Percentiles rank a stretch among this genome's conserved stretches.
Conservation (phyloP, 2,329 filamentous ascomycete genomes). For the Diaporthe vaccinii region DNA sequence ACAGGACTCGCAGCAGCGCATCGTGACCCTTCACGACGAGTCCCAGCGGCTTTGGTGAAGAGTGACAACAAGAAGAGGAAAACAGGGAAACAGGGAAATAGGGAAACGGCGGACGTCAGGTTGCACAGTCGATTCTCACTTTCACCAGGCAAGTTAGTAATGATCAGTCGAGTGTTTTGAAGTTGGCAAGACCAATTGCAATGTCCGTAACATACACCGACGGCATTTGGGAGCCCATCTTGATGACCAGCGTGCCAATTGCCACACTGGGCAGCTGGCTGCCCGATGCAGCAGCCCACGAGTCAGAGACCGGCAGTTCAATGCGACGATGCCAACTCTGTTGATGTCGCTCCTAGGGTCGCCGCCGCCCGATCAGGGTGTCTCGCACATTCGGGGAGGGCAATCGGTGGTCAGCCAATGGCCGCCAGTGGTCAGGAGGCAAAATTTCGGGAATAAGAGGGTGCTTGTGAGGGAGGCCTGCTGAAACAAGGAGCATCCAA, state of each 20-base stretch:
- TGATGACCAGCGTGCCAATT: slow-evolving; percentile 3
- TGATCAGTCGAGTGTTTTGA: background rate
- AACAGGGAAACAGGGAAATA: background rate
- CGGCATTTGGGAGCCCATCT: slow-evolving; percentile 14
- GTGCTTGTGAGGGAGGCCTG: background rate
- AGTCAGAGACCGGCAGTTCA: slow-evolving; percentile 24
- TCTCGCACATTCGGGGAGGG: background rate
- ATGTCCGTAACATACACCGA: slow-evolving; percentile 4
- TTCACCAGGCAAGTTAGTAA: background rate
- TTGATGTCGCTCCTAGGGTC: slow-evolving; percentile 20
- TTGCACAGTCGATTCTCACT: background rate
- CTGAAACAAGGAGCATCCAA: slow-evolving; percentile 12
- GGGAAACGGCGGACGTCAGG: background rate
- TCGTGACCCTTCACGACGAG: background rate
- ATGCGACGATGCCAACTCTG: slow-evolving; percentile 30
- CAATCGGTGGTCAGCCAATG: background rate
- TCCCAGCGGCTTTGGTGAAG: background rate
- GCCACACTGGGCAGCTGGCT: slow-evolving; percentile 23
- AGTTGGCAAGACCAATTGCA: background rate
- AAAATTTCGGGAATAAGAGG: background rate
- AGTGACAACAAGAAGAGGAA: background rate
- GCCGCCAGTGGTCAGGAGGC: background rate
- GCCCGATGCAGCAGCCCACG: slow-evolving; percentile 28
- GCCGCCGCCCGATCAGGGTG: slow-evolving; percentile 21
- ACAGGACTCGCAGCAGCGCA: slow-evolving; percentile 23